phyloP scores from a whole-genome alignment of 2,329 filamentous ascomycete species.

The Emmonsia crescens region DNA sequence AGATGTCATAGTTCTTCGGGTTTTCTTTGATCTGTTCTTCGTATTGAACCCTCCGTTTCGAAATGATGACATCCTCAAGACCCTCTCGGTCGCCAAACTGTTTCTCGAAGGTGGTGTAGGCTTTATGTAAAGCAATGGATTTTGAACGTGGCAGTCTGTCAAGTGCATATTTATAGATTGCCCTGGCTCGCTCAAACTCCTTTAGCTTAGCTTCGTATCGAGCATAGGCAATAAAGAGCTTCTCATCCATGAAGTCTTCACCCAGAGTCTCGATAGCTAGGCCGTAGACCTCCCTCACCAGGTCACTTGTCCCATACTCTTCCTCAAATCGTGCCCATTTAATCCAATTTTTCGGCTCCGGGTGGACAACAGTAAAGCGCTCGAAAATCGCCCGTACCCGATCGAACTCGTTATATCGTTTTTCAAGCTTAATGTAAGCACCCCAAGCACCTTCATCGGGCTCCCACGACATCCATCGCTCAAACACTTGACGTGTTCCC shows the following conservation, averaged over 20 bases:
- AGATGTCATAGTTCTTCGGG: conserved; percentile 90
- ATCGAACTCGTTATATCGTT: conserved; percentile 85
- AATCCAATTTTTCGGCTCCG: conserved; percentile 94
- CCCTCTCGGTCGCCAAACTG: conserved; percentile 90
- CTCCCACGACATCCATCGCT: conserved; percentile 98
- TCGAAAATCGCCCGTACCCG: conserved; percentile 82
- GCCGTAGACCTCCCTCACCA: conserved; percentile 86
- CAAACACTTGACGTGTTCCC: conserved; percentile 86
- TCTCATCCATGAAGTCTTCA: conserved; percentile 93
- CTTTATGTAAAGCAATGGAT: conserved; percentile 75
- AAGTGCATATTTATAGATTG: conserved; percentile 93
- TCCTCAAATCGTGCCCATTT: conserved; percentile 98
- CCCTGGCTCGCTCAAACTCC: conserved; percentile 83
- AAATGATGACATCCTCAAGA: conserved; percentile 90
- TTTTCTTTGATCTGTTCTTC: conserved; percentile 92
- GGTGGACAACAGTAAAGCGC: conserved; percentile 82
- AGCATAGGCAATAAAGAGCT: conserved; percentile 90
- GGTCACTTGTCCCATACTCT: conserved; percentile 81
- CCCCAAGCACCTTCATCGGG: conserved; percentile 93
- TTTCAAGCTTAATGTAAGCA: conserved; percentile 94
- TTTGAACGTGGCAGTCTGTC: conserved; percentile 83
- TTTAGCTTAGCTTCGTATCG: conserved; percentile 89
- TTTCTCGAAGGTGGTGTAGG: conserved; percentile 96
- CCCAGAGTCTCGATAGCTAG: conserved; percentile 78
- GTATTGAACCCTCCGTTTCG: conserved; percentile 84